phyloP scores from a whole-genome alignment of 2,329 filamentous ascomycete genomes.

The Pseudocercospora fuligena region DNA sequence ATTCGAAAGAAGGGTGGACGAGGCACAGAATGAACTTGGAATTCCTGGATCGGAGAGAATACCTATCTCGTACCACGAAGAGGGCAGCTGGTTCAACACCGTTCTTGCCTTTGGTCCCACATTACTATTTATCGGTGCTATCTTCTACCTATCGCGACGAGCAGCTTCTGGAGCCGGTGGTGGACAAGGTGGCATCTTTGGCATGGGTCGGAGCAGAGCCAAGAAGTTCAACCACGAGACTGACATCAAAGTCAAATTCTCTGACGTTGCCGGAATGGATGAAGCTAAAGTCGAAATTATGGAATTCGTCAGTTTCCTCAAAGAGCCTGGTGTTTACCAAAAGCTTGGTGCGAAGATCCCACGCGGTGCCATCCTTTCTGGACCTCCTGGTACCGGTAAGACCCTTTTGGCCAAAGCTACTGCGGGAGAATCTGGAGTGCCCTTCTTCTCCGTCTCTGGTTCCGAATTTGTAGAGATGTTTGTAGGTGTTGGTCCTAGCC shows the following conservation, averaged over 20 bases:
- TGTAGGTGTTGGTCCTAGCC: conserved; percentile 94
- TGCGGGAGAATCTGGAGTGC: conserved; percentile 92
- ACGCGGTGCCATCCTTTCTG: conserved; percentile 91
- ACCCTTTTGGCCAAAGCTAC: conserved; percentile 96
- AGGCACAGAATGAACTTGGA: conserved; percentile 82
- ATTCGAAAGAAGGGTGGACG: conserved; percentile 86
- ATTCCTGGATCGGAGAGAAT: conserved; percentile 90
- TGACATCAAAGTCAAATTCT: conserved; percentile 94
- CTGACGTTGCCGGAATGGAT: conserved; percentile 96
- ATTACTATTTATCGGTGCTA: conserved; percentile 78
- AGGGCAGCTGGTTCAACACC: conserved; percentile 73
- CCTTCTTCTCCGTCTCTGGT: conserved; percentile 97
- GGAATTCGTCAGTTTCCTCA: conserved; percentile 98
- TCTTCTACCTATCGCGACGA: conserved; percentile 78
- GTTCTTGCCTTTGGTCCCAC: conserved; percentile 86
- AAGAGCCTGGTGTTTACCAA: conserved; percentile 90
- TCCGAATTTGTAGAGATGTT: conserved; percentile 99
- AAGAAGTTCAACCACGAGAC: conserved; percentile 98
- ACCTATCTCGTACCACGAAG: conserved; percentile 83
- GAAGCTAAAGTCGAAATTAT: conserved; percentile 98
- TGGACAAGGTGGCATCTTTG: conserved; percentile 80
- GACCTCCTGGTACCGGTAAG: conserved; percentile 98
- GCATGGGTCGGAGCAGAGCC: conserved; percentile 92
- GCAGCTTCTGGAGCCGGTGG: conserved; percentile 68
- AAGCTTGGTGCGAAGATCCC: conserved; percentile 97